phyloP scores from a whole-genome alignment of 768 basidiomycete genomes.

The Hydnum rufescens region DNA sequence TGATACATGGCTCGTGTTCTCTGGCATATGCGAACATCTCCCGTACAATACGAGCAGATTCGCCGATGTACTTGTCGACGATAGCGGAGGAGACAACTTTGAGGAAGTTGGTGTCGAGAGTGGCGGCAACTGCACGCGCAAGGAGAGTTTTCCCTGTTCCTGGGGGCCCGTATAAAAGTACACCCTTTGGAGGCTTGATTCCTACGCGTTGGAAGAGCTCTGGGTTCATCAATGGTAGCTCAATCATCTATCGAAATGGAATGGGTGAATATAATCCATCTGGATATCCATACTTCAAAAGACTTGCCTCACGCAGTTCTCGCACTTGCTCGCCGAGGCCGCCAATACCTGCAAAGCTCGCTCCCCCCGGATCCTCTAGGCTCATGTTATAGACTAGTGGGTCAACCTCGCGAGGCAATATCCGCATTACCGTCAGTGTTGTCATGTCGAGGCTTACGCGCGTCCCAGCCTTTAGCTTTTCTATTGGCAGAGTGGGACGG shows the following conservation, averaged over 20 bases:
- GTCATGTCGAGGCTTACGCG: conserved; percentile 99
- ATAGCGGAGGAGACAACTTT: conserved; percentile 98
- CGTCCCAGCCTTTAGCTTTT: conserved; percentile 81
- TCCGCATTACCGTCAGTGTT: conserved; percentile 96
- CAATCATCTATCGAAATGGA: conserved; percentile 59
- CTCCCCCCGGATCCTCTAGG: conserved; percentile 88
- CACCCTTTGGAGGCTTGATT: conserved; percentile 91
- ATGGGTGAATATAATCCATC: too few species aligned
- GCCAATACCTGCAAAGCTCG: conserved; percentile 91
- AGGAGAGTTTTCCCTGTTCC: conserved; percentile 94
- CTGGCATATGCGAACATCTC: conserved; percentile 98
- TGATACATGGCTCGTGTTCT: conserved; percentile 96
- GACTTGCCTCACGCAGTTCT: conserved; percentile 73
- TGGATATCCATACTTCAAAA: too few species aligned
- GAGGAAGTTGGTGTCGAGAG: conserved; percentile 86
- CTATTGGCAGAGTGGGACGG: conserved; percentile 75
- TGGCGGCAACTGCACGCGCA: conserved; percentile 90
- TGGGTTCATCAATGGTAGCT: conserved; percentile 82
- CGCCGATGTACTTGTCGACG: conserved; percentile 96
- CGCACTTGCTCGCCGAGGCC: conserved; percentile 91
- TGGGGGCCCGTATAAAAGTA: conserved; percentile 87
- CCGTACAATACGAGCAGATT: conserved; percentile 84
- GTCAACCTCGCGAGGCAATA: conserved; percentile 91
- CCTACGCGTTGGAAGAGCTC: conserved; percentile 92
- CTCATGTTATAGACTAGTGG: conserved; percentile 99